These are phyloP conservation scores for Hordeum pubiflorum DNA, from an alignment of 202 grass and related monocot species.

Conservation along the genomic window DNA sequence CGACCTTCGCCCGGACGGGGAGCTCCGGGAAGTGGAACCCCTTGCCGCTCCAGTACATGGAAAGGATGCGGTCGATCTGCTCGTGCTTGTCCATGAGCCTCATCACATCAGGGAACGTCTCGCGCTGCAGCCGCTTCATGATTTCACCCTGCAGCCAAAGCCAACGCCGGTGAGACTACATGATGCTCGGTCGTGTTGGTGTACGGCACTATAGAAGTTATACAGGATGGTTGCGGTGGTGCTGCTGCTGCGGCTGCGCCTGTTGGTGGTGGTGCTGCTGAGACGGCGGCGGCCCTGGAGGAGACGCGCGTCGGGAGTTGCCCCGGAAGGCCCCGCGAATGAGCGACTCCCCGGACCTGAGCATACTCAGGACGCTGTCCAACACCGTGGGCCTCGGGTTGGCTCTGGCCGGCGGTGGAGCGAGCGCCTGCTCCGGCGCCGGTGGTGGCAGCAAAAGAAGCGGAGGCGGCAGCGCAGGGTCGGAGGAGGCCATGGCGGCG, in stretches of 20 bases:
- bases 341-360: slow-evolving; percentile 35
- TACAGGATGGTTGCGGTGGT: slow-evolving; percentile 23
- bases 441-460: not conserved
- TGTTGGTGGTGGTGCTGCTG: not conserved
- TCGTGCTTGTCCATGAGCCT: slow-evolving; percentile 54
- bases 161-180: not conserved
- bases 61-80: slow-evolving; percentile 43
- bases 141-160: slow-evolving; percentile 39
- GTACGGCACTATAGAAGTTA: not conserved
- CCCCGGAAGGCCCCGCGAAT: slow-evolving; percentile 20
- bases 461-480: slow-evolving; percentile 1
- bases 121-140: slow-evolving; percentile 57
- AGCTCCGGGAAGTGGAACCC: slow-evolving; percentile 36
- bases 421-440: not conserved
- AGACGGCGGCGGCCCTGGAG: not conserved
- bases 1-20: slow-evolving; percentile 40
- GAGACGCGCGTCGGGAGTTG: not conserved
- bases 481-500: slow-evolving; percentile 11
- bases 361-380: slow-evolving; percentile 30
- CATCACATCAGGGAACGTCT: slow-evolving; percentile 49
- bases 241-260: not conserved
- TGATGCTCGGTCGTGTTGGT: not conserved
- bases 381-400: slow-evolving; percentile 5
- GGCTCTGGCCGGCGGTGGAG: not conserved
- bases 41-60: slow-evolving; percentile 34